Percentiles rank a stretch among this genome's conserved stretches.
Evolutionary conservation across 495 filamentous ascomycete species (phyloP).

Genomic region (Aspergillus sparsus): DNA sequence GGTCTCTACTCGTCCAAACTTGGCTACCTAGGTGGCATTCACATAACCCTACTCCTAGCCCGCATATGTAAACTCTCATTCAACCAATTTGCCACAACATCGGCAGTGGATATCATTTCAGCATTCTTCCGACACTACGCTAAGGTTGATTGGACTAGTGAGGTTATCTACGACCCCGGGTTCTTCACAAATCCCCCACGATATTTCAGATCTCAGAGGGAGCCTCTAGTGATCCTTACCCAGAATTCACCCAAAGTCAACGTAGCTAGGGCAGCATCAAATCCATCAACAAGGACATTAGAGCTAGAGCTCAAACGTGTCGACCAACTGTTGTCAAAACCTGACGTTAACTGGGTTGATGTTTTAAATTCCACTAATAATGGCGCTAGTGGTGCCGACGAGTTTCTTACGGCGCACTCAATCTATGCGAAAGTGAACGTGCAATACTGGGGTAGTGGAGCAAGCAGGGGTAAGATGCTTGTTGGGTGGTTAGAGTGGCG

Average conservation of each 20-base stretch:
- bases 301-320: neutral
- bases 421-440: constrained; percentile 7
- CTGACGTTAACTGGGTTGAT: neutral
- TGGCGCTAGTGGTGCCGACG: neutral
- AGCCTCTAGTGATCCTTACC: neutral
- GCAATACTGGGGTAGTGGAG: constrained; percentile 5
- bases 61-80: constrained; percentile 7
- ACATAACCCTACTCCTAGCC: neutral
- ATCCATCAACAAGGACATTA: neutral
- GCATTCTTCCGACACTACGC: constrained; percentile 4
- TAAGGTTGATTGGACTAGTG: neutral
- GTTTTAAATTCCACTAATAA: neutral
- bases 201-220: constrained; percentile 6
- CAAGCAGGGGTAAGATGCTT: neutral
- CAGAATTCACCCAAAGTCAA: constrained; percentile 8
- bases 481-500: constrained; percentile 10
- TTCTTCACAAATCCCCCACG: neutral
- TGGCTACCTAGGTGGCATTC: constrained; percentile 7
- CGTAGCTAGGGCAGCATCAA: neutral
- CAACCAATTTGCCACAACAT: neutral
- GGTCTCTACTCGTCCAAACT: constrained; percentile 12
- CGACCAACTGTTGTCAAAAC: neutral
- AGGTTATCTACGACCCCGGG: constrained; percentile 2
- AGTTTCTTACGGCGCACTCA: neutral
- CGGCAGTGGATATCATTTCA: neutral